Evolutionary conservation across 192 early-diverging fungal genomes (phyloP).

Genomic region (Coemansia reversa): DNA sequence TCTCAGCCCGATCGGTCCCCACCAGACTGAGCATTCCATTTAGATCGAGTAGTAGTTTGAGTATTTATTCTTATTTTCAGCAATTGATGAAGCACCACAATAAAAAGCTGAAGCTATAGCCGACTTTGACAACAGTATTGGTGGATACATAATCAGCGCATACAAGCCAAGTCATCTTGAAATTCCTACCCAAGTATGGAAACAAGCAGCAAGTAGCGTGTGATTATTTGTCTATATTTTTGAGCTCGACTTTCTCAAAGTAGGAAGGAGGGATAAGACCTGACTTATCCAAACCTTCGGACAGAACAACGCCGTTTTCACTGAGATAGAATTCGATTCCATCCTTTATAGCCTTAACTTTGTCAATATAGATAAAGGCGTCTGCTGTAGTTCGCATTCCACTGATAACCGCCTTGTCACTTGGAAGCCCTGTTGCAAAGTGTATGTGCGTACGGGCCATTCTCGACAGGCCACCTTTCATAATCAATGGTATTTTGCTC

Average conservation of each 20-base stretch:
- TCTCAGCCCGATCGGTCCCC: neutral
- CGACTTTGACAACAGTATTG: neutral
- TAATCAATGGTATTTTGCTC: conserved; percentile 36
- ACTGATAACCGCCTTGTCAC: conserved; percentile 69
- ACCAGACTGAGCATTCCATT: neutral
- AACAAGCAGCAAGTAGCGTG: neutral
- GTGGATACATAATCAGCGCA: too few relatives aligned
- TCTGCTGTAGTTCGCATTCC: conserved; percentile 70
- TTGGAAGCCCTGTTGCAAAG: conserved; percentile 70
- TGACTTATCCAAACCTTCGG: conserved; percentile 59
- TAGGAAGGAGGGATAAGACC: conserved; percentile 67
- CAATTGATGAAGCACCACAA: neutral
- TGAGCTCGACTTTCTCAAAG: conserved; percentile 61
- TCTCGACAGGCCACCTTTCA: conserved; percentile 60
- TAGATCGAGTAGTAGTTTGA: neutral
- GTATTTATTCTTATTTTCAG: neutral
- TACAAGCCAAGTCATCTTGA: too few relatives aligned
- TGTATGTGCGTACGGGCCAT: conserved; percentile 94
- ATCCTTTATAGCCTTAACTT: conserved; percentile 63
- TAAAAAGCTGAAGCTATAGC: neutral
- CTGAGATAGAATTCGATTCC: conserved; percentile 77
- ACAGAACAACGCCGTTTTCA: conserved; percentile 80
- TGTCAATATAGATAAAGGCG: conserved; percentile 81
- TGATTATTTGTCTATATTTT: conserved; percentile 2
- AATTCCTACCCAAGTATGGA: too few relatives aligned